Conservation (phyloP, 768 basidiomycete genomes). For the Boletus tomentosulus region DNA sequence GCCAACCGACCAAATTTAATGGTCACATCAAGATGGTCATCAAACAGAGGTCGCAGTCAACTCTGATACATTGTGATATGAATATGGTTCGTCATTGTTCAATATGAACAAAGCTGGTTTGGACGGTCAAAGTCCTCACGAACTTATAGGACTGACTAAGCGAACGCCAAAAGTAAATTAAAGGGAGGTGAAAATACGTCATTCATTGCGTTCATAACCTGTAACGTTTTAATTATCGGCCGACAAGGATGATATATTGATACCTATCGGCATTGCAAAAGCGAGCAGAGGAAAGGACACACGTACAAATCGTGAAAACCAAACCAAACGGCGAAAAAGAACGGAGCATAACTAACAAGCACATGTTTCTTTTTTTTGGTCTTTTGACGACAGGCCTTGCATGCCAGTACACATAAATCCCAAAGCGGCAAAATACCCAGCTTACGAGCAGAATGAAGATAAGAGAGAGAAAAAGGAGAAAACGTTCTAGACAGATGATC, state of each 20-base stretch:
- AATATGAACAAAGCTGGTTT: neutral
- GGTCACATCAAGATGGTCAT: neutral
- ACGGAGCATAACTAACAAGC: neutral
- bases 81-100: neutral
- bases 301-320: neutral
- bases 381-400: neutral
- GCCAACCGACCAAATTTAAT: neutral
- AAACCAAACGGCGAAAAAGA: neutral
- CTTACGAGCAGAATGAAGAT: neutral
- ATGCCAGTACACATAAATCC: neutral
- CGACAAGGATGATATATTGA: neutral
- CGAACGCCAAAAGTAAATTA: neutral
- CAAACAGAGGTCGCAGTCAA: neutral
- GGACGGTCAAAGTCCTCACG: neutral
- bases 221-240: neutral
- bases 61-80: neutral
- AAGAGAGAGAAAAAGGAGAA: neutral
- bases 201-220: neutral
- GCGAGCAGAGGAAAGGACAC: neutral
- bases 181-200: neutral
- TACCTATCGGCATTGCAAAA: neutral
- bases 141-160: neutral
- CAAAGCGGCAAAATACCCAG: neutral
- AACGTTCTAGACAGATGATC: neutral
- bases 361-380: neutral